phyloP scores from a whole-genome alignment of 164 flowering plant genomes.

The Sedum album region DNA sequence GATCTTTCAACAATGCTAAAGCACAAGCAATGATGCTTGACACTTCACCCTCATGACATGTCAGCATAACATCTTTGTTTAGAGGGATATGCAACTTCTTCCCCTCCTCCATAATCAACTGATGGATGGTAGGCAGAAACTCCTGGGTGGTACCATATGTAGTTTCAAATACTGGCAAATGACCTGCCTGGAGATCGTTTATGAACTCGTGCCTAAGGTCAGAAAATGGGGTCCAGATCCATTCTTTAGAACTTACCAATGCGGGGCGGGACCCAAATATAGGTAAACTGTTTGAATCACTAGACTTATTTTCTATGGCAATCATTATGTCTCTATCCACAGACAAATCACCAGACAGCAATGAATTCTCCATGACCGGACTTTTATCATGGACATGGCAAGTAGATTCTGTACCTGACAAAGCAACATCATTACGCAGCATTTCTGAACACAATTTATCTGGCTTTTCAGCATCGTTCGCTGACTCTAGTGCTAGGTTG shows the following conservation, averaged over 20 bases:
- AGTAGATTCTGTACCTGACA: background rate
- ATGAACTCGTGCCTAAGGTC: conserved; percentile 40
- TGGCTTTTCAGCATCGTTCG: background rate
- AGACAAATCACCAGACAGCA: conserved; percentile 13
- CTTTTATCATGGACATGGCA: background rate
- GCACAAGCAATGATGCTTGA: conserved; percentile 89
- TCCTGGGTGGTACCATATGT: conserved; percentile 24
- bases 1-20: conserved; percentile 45
- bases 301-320: conserved; percentile 13
- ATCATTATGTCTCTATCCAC: conserved; percentile 19
- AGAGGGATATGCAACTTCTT: conserved; percentile 59
- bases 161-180: conserved; percentile 40
- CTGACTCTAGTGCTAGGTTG: background rate
- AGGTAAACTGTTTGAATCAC: conserved; percentile 9
- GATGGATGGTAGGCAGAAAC: conserved; percentile 27
- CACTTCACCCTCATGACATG: conserved; percentile 69
- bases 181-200: conserved; percentile 39
- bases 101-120: conserved; percentile 51
- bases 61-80: conserved; percentile 48
- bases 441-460: background rate
- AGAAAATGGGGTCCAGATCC: conserved; percentile 65
- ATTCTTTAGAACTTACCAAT: conserved; percentile 28
- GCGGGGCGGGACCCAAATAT: background rate
- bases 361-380: conserved; percentile 8
- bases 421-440: background rate